phyloP scores from a whole-genome alignment of 1,284 basidiomycete species.

The Tremellales sp. region DNA sequence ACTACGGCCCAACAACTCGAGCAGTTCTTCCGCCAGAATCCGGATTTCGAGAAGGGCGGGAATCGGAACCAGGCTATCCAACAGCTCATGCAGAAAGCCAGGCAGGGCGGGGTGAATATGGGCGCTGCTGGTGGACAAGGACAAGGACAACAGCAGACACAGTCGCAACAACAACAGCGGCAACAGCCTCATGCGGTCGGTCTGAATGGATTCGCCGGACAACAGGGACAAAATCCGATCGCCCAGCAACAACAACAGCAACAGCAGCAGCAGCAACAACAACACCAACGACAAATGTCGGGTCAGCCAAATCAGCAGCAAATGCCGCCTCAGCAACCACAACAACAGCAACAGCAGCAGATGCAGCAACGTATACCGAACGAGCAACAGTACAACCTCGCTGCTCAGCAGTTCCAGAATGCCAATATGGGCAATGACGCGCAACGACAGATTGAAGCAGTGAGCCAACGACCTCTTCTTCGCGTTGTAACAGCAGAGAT shows the following conservation, averaged over 20 bases:
- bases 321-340: conserved; percentile 1
- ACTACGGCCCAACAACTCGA: background rate
- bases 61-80: background rate
- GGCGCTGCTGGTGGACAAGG: background rate
- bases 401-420: background rate
- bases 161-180: background rate
- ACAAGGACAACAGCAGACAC: background rate
- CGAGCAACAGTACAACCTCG: background rate
- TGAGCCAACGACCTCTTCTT: conserved; percentile 4
- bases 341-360: conserved; percentile 6
- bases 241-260: background rate
- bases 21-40: background rate
- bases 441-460: conserved; percentile 10
- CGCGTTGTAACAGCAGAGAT: background rate
- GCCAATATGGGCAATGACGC: background rate
- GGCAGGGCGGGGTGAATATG: conserved; percentile 3
- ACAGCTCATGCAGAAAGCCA: background rate
- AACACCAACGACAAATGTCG: background rate
- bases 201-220: background rate
- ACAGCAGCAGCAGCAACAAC: conserved; percentile 4
- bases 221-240: no score
- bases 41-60: background rate
- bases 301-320: conserved; percentile 1
- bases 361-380: background rate
- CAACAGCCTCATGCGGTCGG: background rate